phyloP scores from a whole-genome alignment of 129 eudicot genomes.

The Escallonia herrerae region DNA sequence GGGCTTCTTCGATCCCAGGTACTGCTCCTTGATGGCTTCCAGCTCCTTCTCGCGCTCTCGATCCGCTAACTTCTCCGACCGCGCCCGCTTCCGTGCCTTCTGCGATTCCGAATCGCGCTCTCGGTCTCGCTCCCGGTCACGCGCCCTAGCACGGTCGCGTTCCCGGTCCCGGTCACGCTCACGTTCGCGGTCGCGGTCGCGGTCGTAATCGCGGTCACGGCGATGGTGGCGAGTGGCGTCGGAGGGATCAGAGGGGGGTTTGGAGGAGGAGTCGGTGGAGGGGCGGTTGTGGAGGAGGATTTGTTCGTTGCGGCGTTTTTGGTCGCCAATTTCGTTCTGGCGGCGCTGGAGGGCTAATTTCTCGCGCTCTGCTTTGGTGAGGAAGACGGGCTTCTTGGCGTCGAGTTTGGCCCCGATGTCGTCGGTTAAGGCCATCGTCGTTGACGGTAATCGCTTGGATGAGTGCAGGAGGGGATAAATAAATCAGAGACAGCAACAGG shows the following conservation, averaged over 20 bases:
- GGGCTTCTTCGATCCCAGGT: conserved; percentile 47
- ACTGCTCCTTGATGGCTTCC: conserved; percentile 53
- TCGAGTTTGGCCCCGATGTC: conserved; percentile 28
- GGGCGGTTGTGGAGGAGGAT: conserved; percentile 14
- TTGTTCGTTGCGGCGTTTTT: conserved; percentile 25
- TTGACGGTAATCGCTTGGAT: too few relatives aligned
- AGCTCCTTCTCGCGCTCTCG: conserved; percentile 51
- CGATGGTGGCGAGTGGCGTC: conserved; percentile 23
- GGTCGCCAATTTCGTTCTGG: conserved; percentile 35
- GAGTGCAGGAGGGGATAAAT: too few relatives aligned
- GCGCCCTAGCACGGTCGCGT: conserved; percentile 31
- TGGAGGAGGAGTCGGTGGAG: conserved; percentile 16
- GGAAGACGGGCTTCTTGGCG: conserved; percentile 40
- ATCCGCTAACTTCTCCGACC: conserved; percentile 36
- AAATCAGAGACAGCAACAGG: too few relatives aligned
- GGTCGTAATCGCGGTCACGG: conserved; percentile 25
- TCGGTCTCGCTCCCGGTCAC: conserved; percentile 38
- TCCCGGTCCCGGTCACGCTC: conserved; percentile 41
- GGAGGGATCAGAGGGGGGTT: conserved; percentile 16
- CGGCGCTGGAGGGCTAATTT: conserved; percentile 50
- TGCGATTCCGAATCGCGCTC: conserved; percentile 39
- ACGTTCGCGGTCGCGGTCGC: conserved; percentile 30
- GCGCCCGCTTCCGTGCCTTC: conserved; percentile 31
- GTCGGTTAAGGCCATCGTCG: conserved; percentile 2
- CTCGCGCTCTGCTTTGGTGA: conserved; percentile 50